Base-by-base conservation (phyloP, 768 basidiomycete genomes). In the Cystofilobasidium ferigula region DNA sequence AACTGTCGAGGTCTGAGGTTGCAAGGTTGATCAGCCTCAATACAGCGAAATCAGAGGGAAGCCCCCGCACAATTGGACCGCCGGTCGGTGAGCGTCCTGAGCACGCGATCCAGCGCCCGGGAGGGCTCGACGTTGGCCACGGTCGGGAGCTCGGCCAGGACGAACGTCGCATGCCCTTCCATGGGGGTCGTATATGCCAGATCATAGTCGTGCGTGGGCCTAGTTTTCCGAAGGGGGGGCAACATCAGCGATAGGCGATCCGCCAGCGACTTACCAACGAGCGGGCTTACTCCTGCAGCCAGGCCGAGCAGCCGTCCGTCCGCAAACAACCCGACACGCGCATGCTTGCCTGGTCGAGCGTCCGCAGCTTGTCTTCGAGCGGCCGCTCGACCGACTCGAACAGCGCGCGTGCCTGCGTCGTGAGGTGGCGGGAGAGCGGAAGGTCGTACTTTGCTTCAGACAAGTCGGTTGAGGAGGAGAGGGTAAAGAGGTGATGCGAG, bases 401-500 rank as follows among this genome's bases (percentile, higher is more conserved):
- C 1, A 60, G 38, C 36, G 42, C 24, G 2, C 38, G 14, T 6
- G 26, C 28, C 43, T 60, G 20, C 2, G 43, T 42, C 58, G 43
- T 60, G 3, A 42, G 38, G 40, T 45, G 32, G 1, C 28, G 26
- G 13, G 58, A 60, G 16, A 28, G 58, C 20, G 58, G 28, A 9
- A 60, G 58, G 38, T 60, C 22, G 28, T 40, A 60, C 8, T n/a
- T 20, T 8, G 28, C 28, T 1, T 43, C 36, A 3, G 38, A n/a
- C 9, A 38, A 6, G 2, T 35, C 28, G 38, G 16, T 5, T 3
- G 58, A 38, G 1, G 9, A 5, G 38, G 43, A 14, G 24, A 42
- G 38, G 24, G 24, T 28, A 38, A 60, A 13, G 38, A 60, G 9
- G 58, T 60, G 58, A 22, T 60, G 58, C 26, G 58, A 60, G 38